These are phyloP conservation scores for Azolla pinnata DNA, from an alignment of 75 land plant genomes.

Conservation along the genomic window DNA sequence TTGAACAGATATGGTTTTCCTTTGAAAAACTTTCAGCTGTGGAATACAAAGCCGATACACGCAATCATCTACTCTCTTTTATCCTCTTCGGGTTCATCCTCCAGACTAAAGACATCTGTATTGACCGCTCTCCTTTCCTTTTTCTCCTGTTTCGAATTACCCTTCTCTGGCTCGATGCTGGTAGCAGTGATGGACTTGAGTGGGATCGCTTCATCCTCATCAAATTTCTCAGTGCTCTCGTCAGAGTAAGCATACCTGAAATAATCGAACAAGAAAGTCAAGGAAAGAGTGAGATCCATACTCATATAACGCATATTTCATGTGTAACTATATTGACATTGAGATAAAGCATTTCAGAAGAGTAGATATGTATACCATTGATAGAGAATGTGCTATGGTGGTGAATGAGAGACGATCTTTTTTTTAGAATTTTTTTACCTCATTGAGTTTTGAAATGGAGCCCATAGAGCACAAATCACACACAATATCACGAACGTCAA, in stretches of 20 bases:
- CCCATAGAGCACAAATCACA: constrained; percentile 55
- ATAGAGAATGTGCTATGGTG: no score
- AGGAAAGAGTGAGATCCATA: neutral
- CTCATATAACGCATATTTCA: no score
- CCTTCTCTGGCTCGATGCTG: constrained; percentile 5
- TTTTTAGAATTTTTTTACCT: constrained; percentile 19
- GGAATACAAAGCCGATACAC: no score
- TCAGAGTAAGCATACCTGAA: constrained; percentile 39
- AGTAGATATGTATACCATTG: no score
- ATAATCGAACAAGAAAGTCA: neutral
- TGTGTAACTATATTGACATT: no score
- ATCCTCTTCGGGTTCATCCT: constrained; percentile 49
- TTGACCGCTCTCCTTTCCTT: constrained; percentile 13
- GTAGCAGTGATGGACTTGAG: constrained; percentile 11
- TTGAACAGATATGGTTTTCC: no score
- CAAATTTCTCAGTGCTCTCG: constrained; percentile 33
- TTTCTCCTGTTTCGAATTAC: constrained; percentile 1
- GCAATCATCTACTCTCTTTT: constrained; percentile 45
- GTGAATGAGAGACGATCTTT: neutral
- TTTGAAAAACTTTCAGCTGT: no score
- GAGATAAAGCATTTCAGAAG: no score
- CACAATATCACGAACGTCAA: constrained; percentile 45
- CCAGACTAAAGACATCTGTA: constrained; percentile 3
- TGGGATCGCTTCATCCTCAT: constrained; percentile 25
- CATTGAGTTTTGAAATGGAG: constrained; percentile 60